Percentiles rank a stretch among this genome's conserved stretches.
Evolutionary conservation across 139 green algal genomes (phyloP).

Genomic region (Volvox reticuliferus): DNA sequence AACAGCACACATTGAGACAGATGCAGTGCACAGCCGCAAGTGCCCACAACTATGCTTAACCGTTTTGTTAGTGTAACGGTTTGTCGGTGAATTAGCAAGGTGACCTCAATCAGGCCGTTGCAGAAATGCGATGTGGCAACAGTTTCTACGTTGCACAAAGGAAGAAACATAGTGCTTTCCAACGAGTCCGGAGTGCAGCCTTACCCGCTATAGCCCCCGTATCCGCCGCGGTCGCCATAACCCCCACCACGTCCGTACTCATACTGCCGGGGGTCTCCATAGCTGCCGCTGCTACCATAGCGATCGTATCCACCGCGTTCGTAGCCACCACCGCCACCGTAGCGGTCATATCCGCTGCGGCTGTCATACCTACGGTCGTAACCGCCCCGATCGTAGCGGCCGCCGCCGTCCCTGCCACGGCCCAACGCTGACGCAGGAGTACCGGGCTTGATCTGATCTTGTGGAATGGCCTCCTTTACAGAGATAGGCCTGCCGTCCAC

Average conservation of each 20-base stretch:
- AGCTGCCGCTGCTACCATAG: background rate
- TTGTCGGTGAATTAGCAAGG: too few species aligned
- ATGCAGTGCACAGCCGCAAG: too few species aligned
- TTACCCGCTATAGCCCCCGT: conserved; percentile 17
- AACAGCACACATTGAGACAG: too few species aligned
- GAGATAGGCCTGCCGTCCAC: conserved; percentile 84
- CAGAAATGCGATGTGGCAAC: too few species aligned
- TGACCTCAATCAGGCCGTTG: too few species aligned
- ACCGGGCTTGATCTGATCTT: conserved; percentile 76
- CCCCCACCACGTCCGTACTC: conserved; percentile 47
- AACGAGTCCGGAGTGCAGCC: background rate
- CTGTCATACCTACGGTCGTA: conserved; percentile 31
- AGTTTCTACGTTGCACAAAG: too few species aligned
- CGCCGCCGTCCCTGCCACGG: conserved; percentile 30
- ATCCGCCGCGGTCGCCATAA: conserved; percentile 26
- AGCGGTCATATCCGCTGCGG: conserved; percentile 27
- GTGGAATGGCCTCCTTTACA: conserved; percentile 80
- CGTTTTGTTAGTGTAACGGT: too few species aligned
- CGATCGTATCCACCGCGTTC: conserved; percentile 33
- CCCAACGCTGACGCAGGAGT: conserved; percentile 74
- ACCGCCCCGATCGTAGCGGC: conserved; percentile 18
- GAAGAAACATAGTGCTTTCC: too few species aligned
- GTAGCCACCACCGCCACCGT: conserved; percentile 23
- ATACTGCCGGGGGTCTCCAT: conserved; percentile 38
- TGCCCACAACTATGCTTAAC: too few species aligned